Percentiles rank a stretch among this genome's conserved stretches.
Conservation (phyloP, 2,329 filamentous ascomycete genomes). For the Venturia nashicola region DNA sequence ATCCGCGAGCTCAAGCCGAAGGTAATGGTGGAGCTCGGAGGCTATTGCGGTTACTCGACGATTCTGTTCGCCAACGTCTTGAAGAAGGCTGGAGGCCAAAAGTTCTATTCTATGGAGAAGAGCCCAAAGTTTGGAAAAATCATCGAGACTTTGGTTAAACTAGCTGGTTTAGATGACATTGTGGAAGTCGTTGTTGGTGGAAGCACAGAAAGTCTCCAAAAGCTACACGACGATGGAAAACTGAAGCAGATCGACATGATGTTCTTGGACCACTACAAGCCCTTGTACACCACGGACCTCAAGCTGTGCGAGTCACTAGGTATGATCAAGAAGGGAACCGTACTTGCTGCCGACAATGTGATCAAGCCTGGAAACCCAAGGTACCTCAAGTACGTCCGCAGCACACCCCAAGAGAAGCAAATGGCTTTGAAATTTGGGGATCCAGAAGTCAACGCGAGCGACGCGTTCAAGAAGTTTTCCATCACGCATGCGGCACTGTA, state of each 20-base stretch:
- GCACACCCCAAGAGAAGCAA: conserved; percentile 50
- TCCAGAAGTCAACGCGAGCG: background rate
- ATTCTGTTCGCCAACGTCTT: conserved; percentile 61
- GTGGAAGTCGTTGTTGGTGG: conserved; percentile 60
- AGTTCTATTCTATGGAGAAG: conserved; percentile 61
- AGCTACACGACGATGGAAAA: conserved; percentile 40
- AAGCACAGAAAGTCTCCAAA: conserved; percentile 52
- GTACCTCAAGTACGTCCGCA: conserved; percentile 59
- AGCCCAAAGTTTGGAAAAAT: conserved; percentile 64
- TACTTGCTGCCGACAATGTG: conserved; percentile 59
- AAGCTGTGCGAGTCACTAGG: conserved; percentile 64
- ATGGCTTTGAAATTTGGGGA: conserved; percentile 20
- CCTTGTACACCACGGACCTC: conserved; percentile 59
- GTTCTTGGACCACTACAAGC: conserved; percentile 75
- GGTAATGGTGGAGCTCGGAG: conserved; percentile 63
- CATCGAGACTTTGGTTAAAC: conserved; percentile 54
- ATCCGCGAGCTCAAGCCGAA: conserved; percentile 55
- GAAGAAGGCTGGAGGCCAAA: conserved; percentile 43
- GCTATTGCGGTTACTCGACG: conserved; percentile 72
- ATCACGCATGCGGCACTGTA: conserved; percentile 12
- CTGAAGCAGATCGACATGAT: conserved; percentile 50
- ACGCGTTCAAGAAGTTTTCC: conserved; percentile 14
- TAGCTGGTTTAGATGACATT: conserved; percentile 59
- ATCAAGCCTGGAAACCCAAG: conserved; percentile 59
- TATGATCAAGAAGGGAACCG: conserved; percentile 49